A percentile compares a stretch with the other conserved stretches of the same genome.
Evolutionary conservation across 345 rosid genomes (phyloP).

Genomic region (Lumnitzera racemosa): DNA sequence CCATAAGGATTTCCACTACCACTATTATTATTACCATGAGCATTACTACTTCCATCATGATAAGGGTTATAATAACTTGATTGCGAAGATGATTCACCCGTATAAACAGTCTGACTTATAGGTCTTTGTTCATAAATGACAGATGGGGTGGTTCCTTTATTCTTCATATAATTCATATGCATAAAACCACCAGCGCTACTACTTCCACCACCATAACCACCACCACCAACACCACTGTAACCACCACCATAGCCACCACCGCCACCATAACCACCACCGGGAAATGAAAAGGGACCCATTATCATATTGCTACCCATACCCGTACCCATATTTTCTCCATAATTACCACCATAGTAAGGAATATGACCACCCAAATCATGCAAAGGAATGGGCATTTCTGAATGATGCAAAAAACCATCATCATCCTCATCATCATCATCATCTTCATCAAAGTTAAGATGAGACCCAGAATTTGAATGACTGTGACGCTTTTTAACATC

Average conservation of each 20-base stretch:
- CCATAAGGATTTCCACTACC: conserved; percentile 6
- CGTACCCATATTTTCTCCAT: too few relatives aligned
- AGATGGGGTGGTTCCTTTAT: conserved; percentile 49
- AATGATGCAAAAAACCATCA: conserved; percentile 6
- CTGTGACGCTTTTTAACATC: conserved; percentile 9
- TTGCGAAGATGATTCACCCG: conserved; percentile 64
- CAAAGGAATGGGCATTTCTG: conserved; percentile 49
- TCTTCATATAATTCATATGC: conserved; percentile 74
- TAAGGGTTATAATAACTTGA: conserved; percentile 28
- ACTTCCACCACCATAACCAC: too few relatives aligned
- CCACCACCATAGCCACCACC: too few relatives aligned
- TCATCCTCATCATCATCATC: conserved; percentile 28
- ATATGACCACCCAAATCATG: conserved; percentile 8
- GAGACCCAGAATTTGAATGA: conserved; percentile 58
- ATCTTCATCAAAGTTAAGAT: conserved; percentile 48
- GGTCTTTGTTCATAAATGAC: conserved; percentile 67
- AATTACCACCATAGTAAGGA: too few relatives aligned
- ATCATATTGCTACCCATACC: too few relatives aligned
- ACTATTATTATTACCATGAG: not conserved
- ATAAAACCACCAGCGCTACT: conserved; percentile 27
- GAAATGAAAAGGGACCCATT: too few relatives aligned
- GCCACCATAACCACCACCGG: too few relatives aligned
- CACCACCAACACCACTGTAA: too few relatives aligned
- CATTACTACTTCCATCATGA: conserved; percentile 7
- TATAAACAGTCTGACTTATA: conserved; percentile 31